Percentiles rank a stretch among this genome's conserved stretches.
These are phyloP conservation scores for Rhizopogon salebrosus DNA, from an alignment of 768 basidiomycete species.

Conservation along the genomic window DNA sequence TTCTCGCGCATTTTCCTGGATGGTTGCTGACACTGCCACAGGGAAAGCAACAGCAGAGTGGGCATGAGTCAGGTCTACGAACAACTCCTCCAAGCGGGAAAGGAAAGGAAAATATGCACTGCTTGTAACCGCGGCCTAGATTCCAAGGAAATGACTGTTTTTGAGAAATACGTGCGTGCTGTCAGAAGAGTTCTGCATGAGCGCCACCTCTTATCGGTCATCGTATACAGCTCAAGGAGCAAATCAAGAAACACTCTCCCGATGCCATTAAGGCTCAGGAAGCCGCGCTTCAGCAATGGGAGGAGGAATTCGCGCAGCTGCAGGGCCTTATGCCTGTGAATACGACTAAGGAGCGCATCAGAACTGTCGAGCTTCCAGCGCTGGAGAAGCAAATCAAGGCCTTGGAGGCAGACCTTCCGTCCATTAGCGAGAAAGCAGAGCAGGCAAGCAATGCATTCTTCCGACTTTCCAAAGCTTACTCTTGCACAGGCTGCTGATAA, in stretches of 20 bases:
- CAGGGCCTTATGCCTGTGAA: conserved; percentile 58
- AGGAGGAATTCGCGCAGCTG: conserved; percentile 46
- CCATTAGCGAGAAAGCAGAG: conserved; percentile 49
- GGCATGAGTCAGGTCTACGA: conserved; percentile 47
- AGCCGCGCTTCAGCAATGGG: conserved; percentile 56
- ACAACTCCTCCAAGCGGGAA: conserved; percentile 49
- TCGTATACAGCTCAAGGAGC: conserved; percentile 49
- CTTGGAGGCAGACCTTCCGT: conserved; percentile 51
- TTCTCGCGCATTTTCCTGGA: not conserved
- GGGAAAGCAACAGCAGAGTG: conserved; percentile 18
- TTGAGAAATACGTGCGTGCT: conserved; percentile 65
- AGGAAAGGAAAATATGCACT: conserved; percentile 62
- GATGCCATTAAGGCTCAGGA: conserved; percentile 36
- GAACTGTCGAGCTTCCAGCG: conserved; percentile 56
- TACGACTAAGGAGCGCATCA: conserved; percentile 48
- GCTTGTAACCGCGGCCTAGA: conserved; percentile 72
- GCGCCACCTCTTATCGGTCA: not conserved
- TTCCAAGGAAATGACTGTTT: conserved; percentile 46
- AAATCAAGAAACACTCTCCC: conserved; percentile 52
- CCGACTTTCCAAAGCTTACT: not conserved
- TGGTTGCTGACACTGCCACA: conserved; percentile 3
- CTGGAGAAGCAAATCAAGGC: conserved; percentile 57
- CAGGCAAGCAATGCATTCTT: conserved; percentile 38
- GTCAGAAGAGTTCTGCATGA: not conserved
- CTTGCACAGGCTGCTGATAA: conserved; percentile 43